Percentiles rank a stretch among this genome's conserved stretches.
Evolutionary conservation across 257 asterid genomes (phyloP).

Genomic region (Thymus quinquecostatus): DNA sequence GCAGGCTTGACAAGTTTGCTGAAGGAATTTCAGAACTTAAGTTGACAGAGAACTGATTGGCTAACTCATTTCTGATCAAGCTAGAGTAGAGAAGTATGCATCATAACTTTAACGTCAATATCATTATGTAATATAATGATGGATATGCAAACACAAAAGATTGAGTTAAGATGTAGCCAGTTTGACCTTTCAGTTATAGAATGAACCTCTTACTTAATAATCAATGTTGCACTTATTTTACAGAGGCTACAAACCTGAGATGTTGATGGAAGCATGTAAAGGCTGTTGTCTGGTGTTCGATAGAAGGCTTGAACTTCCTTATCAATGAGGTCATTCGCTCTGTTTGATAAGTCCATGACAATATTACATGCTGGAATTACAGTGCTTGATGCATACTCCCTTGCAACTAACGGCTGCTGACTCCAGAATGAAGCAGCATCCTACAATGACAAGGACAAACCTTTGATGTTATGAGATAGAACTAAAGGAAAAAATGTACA

Average conservation of each 20-base stretch:
- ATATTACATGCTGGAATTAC: constrained; percentile 86
- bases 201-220: constrained; percentile 1
- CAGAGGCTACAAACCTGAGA: constrained; percentile 73
- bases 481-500: neutral
- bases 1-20: neutral
- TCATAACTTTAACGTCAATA: constrained; percentile 17
- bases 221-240: constrained; percentile 16
- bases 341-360: constrained; percentile 75
- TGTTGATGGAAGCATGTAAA: constrained; percentile 96
- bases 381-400: constrained; percentile 94
- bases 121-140: constrained; percentile 1
- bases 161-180: constrained; percentile 11
- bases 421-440: constrained; percentile 98
- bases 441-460: constrained; percentile 45
- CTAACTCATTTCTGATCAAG: constrained; percentile 15
- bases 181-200: constrained; percentile 17
- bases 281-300: constrained; percentile 87
- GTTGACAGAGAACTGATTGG: constrained; percentile 1
- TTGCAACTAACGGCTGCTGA: constrained; percentile 91
- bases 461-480: constrained; percentile 16
- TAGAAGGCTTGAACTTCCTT: constrained; percentile 89
- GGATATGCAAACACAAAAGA: constrained; percentile 9
- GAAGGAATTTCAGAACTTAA: neutral
- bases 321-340: constrained; percentile 83
- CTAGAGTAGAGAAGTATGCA: constrained; percentile 12